A percentile compares a stretch with the other conserved stretches of the same genome.
phyloP scores from a whole-genome alignment of 2,329 filamentous ascomycete species.

The Phyllosticta paracitricarpa region DNA sequence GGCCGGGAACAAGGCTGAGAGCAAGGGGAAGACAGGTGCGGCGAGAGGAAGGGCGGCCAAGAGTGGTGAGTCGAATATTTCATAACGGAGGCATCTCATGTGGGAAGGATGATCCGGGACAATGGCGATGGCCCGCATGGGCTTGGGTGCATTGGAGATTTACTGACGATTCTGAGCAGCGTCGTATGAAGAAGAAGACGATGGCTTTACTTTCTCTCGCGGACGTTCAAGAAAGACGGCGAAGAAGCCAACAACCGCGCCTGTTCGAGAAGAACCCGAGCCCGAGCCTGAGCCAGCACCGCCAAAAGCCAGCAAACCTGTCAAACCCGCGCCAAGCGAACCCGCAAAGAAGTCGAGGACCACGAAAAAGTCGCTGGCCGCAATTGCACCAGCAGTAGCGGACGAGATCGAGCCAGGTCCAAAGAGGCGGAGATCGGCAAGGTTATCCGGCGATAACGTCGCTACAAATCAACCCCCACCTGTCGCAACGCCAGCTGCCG shows the following conservation, averaged over 20 bases:
- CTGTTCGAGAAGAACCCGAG: conserved; percentile 12
- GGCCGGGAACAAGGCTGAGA: conserved; percentile 21
- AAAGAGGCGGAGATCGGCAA: conserved; percentile 34
- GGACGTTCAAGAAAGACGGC: conserved; percentile 22
- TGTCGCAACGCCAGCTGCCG: conserved; percentile 15
- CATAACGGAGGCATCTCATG: background rate
- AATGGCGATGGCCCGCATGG: conserved; percentile 3
- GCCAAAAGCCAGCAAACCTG: conserved; percentile 13
- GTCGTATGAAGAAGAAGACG: conserved; percentile 38
- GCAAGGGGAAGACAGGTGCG: conserved; percentile 22
- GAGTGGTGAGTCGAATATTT: conserved; percentile 17
- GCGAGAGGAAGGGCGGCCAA: conserved; percentile 26
- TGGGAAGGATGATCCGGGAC: background rate
- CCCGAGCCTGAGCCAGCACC: conserved; percentile 8
- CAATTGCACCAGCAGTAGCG: conserved; percentile 23
- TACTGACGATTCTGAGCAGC: conserved; percentile 16
- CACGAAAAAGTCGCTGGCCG: conserved; percentile 15
- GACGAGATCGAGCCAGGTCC: conserved; percentile 14
- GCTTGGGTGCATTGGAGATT: background rate
- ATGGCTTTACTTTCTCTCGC: conserved; percentile 37
- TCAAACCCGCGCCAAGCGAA: conserved; percentile 13
- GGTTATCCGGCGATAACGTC: conserved; percentile 34
- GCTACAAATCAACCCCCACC: conserved; percentile 16
- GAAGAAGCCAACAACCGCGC: conserved; percentile 18
- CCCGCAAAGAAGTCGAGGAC: conserved; percentile 19